Base-by-base conservation (phyloP, 768 basidiomycete genomes). In the Pleurotus pulmonarius region DNA sequence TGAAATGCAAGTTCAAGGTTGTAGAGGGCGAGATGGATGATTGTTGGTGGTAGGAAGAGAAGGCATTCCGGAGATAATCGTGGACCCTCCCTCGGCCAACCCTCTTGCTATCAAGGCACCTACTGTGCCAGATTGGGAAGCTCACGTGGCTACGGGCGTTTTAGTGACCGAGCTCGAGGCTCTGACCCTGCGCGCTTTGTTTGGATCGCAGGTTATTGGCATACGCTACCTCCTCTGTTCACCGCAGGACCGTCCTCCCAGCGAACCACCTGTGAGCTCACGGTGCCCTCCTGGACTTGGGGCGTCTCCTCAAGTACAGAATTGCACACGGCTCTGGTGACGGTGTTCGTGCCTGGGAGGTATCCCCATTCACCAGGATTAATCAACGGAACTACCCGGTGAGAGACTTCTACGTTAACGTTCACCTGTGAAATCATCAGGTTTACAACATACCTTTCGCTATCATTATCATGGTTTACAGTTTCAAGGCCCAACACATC, bases 1-100 rank as follows among this genome's bases (percentile, higher is more conserved):
- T 26, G n/a, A 34, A 41, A 52, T 52, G 12, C 6, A 11, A 20
- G 39, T 37, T 34, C 9, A 38, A 18, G 51, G 39, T 53, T 15
- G 51, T 49, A 3, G 51, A 16, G 51, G 25, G 37, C n/a, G 51
- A 22, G 51, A 40, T 40, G 51, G 51, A 25, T 39, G 18, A 25
- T 20, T 53, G 37, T 53, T 18, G 20, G 34, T 41, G 16, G 39
- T 38, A 41, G 39, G 37, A 16, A 53, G 51, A 41, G 39, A 51
- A 20, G 39, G 38, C 51, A 53, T 53, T 41, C 37, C 51, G 48
- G 48, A 49, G 48, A 49, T 49, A 49, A 49, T 49, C 48, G 48
- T 49, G 29, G 48, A 16, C 39, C 51, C 49, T 51, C 49, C 11
- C 6, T 53, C 51, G 39, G 51, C 24, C 51, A 53, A 39, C 48